These are phyloP conservation scores for Cryptococcus sp. DNA, from an alignment of 1,284 basidiomycete genomes.

Conservation along the genomic window DNA sequence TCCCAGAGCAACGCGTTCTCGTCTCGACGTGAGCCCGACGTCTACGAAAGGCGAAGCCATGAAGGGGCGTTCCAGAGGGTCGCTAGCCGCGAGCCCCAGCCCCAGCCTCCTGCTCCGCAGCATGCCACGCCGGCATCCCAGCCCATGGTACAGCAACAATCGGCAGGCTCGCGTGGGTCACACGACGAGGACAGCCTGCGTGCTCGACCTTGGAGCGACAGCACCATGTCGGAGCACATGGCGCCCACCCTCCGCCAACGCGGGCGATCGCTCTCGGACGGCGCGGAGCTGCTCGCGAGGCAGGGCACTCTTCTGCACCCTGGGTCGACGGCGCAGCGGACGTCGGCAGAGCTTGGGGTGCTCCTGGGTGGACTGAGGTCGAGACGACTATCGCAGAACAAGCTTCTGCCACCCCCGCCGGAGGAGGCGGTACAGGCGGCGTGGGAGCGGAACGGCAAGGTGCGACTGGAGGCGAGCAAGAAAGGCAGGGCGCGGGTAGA, in stretches of 20 bases:
- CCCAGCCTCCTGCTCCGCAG: not conserved
- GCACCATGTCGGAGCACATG: constrained; percentile 18
- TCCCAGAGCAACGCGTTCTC: not conserved
- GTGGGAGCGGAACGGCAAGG: constrained; percentile 25
- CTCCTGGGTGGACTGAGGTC: constrained; percentile 42
- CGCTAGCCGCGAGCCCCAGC: not conserved
- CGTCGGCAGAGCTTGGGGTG: constrained; percentile 43
- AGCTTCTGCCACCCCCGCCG: constrained; percentile 41
- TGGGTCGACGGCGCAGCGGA: constrained; percentile 34
- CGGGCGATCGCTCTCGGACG: constrained; percentile 41
- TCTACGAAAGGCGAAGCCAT: not conserved
- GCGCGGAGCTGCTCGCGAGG: constrained; percentile 40
- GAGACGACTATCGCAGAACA: constrained; percentile 31
- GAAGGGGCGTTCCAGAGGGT: not conserved
- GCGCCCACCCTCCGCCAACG: constrained; percentile 16
- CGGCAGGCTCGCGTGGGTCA: constrained; percentile 15
- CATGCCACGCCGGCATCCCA: not conserved
- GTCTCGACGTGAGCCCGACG: not conserved
- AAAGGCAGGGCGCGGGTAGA: constrained; percentile 74
- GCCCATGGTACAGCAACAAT: constrained; percentile 24
- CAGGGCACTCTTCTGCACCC: constrained; percentile 49
- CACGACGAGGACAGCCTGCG: constrained; percentile 16
- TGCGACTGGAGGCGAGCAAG: constrained; percentile 56
- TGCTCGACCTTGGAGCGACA: constrained; percentile 32
- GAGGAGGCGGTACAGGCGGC: constrained; percentile 16